A percentile compares a stretch with the other conserved stretches of the same genome.
phyloP scores from a whole-genome alignment of 345 rosid species.

The Sonneratia caseolaris region DNA sequence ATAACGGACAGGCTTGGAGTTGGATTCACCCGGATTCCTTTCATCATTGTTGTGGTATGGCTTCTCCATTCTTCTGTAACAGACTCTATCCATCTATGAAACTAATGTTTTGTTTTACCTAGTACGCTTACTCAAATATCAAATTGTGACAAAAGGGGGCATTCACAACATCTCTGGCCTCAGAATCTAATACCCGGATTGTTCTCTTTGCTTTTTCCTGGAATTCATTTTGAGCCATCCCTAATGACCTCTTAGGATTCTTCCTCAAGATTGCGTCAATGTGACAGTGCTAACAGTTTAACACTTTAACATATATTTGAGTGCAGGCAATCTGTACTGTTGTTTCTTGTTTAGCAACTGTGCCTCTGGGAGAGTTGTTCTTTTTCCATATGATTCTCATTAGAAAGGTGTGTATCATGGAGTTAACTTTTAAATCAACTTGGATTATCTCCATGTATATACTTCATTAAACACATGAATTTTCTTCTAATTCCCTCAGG shows the following conservation, averaged over 20 bases:
- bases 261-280: not conserved
- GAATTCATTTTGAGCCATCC: not conserved
- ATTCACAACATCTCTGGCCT: no score
- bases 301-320: not conserved
- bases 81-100: not conserved
- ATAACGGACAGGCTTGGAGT: slow-evolving; percentile 70
- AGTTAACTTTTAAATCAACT: not conserved
- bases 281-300: not conserved
- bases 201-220: not conserved
- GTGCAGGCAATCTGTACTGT: slow-evolving; percentile 67
- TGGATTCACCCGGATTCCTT: slow-evolving; percentile 75
- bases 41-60: slow-evolving; percentile 69
- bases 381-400: slow-evolving; percentile 86
- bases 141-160: no score
- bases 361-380: slow-evolving; percentile 83
- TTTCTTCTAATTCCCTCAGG: slow-evolving; percentile 31
- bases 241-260: not conserved
- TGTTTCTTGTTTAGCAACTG: slow-evolving; percentile 68
- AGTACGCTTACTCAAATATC: not conserved
- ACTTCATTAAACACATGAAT: not conserved
- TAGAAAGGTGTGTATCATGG: slow-evolving; percentile 43
- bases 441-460: slow-evolving; percentile 3
- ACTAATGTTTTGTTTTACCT: not conserved
- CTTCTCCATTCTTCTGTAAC: not conserved
- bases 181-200: not conserved